These are phyloP conservation scores for Penicillium manginii DNA, from an alignment of 495 filamentous ascomycete species.

Conservation along the genomic window DNA sequence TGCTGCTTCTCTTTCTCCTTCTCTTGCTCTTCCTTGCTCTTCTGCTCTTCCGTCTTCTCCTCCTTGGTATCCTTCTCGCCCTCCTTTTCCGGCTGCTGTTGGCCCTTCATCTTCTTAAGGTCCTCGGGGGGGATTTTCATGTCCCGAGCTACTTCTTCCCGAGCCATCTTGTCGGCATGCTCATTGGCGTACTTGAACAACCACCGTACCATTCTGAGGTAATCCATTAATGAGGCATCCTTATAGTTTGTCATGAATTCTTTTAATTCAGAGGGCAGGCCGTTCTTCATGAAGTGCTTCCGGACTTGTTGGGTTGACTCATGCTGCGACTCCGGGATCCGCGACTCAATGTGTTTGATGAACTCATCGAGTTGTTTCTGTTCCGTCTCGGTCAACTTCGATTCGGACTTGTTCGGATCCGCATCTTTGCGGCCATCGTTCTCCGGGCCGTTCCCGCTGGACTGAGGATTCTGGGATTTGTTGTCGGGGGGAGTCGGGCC, in stretches of 20 bases:
- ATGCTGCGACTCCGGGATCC: constrained; percentile 33
- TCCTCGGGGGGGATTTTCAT: constrained; percentile 37
- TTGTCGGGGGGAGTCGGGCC: constrained; percentile 52
- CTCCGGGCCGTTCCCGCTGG: constrained; percentile 24
- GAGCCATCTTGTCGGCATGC: constrained; percentile 52
- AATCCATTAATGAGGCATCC: constrained; percentile 44
- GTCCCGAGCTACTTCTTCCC: constrained; percentile 38
- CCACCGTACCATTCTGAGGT: constrained; percentile 39
- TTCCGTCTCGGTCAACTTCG: constrained; percentile 41
- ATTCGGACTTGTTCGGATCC: constrained; percentile 42
- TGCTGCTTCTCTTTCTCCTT: constrained; percentile 39
- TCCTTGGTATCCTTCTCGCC: constrained; percentile 23
- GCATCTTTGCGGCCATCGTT: constrained; percentile 35
- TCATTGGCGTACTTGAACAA: constrained; percentile 44
- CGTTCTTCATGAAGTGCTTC: constrained; percentile 34
- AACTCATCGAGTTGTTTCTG: constrained; percentile 38
- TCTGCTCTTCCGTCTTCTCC: constrained; percentile 26
- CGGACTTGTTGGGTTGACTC: constrained; percentile 36
- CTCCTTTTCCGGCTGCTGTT: constrained; percentile 32
- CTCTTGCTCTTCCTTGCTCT: constrained; percentile 12
- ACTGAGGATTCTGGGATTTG: constrained; percentile 33
- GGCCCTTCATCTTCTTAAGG: constrained; percentile 24
- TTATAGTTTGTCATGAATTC: constrained; percentile 37
- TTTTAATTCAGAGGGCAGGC: constrained; percentile 37
- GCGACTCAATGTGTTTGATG: constrained; percentile 34